Evolutionary conservation across 148 eudicot genomes (phyloP).

Genomic region (Polygonum aviculare): DNA sequence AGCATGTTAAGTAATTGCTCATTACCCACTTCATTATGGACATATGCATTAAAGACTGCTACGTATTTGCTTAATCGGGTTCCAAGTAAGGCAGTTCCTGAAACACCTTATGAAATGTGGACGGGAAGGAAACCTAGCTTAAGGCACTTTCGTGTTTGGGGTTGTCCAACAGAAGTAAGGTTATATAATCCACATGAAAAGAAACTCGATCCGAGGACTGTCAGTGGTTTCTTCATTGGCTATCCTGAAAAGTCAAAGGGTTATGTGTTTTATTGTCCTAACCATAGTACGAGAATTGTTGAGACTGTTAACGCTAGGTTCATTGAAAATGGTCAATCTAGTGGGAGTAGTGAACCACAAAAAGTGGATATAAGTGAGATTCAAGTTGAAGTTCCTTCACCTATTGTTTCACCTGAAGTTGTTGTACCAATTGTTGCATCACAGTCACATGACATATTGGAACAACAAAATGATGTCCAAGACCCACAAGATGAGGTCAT

Average conservation of each 20-base stretch:
- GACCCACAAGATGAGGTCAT: not conserved
- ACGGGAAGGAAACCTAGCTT: not conserved
- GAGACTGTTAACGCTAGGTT: too few relatives aligned
- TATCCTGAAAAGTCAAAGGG: too few relatives aligned
- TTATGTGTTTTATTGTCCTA: too few relatives aligned
- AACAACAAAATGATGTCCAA: not conserved
- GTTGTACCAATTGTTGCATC: not conserved
- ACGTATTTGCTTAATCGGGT: slow-evolving; percentile 11
- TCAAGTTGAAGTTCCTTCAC: slow-evolving; percentile 1
- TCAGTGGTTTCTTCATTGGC: not conserved
- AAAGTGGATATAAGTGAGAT: too few relatives aligned
- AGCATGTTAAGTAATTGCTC: slow-evolving; percentile 6
- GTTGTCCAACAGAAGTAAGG: not conserved
- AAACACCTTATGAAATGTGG: slow-evolving; percentile 14
- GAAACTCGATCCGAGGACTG: slow-evolving; percentile 9
- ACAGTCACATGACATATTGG: not conserved
- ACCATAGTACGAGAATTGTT: too few relatives aligned
- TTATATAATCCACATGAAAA: slow-evolving; percentile 15
- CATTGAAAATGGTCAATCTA: too few relatives aligned
- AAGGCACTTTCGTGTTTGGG: slow-evolving; percentile 5
- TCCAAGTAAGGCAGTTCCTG: slow-evolving; percentile 16
- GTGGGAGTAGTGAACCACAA: too few relatives aligned
- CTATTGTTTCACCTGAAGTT: not conserved
- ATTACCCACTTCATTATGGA: slow-evolving; percentile 3
- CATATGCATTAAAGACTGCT: not conserved